Percentiles rank a stretch among this genome's conserved stretches.
phyloP scores from a whole-genome alignment of 2,329 filamentous ascomycete genomes.

The Lecanicillium sp. region DNA sequence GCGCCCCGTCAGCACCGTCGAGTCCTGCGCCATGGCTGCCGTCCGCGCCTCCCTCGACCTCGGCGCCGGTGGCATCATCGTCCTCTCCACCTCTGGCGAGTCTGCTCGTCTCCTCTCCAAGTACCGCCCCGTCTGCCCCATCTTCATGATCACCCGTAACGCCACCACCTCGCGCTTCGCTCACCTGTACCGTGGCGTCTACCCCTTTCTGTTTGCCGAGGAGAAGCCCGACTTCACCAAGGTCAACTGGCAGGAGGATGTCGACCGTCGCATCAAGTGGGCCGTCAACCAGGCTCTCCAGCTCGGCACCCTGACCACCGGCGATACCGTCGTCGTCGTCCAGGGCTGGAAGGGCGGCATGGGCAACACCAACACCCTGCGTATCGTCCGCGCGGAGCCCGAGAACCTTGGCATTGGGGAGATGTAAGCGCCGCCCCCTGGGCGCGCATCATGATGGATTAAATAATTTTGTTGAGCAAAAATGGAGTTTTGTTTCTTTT shows the following conservation, averaged over 20 bases:
- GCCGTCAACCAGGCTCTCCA: constrained; percentile 81
- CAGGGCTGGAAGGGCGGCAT: constrained; percentile 90
- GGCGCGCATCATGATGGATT: background rate
- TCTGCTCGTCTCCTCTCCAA: constrained; percentile 95
- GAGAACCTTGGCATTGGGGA: constrained; percentile 53
- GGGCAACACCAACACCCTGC: constrained; percentile 82
- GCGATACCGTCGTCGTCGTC: constrained; percentile 73
- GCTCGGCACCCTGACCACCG: constrained; percentile 67
- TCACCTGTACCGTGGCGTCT: constrained; percentile 95
- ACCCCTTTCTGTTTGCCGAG: constrained; percentile 93
- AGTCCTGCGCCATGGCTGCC: constrained; percentile 95
- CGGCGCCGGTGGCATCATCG: constrained; percentile 92
- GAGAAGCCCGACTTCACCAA: constrained; percentile 89
- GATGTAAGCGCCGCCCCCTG: constrained; percentile 16
- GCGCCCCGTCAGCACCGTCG: constrained; percentile 78
- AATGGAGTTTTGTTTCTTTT: constrained; percentile 11
- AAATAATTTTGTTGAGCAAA: constrained; percentile 2
- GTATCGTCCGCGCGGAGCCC: constrained; percentile 56
- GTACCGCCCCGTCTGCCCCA: constrained; percentile 97
- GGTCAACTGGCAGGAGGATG: constrained; percentile 97
- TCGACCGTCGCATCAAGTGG: constrained; percentile 96
- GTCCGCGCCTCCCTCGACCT: constrained; percentile 94
- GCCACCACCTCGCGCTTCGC: constrained; percentile 77
- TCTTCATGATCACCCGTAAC: constrained; percentile 97
- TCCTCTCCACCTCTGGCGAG: constrained; percentile 90